These are phyloP conservation scores for Saturnispora hagleri DNA, from an alignment of 805 yeast genomes.

Conservation along the genomic window DNA sequence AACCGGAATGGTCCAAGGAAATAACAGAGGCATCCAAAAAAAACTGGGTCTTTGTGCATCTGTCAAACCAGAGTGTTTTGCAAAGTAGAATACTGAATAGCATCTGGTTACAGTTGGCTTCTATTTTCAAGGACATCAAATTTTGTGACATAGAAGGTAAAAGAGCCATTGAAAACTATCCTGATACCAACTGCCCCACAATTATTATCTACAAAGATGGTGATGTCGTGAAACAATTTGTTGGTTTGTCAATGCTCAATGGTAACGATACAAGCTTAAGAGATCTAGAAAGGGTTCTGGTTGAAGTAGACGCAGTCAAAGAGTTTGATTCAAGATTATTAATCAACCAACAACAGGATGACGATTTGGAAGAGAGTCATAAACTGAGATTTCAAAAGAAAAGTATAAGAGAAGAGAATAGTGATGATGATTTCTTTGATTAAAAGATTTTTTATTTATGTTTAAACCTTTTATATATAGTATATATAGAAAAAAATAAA, in stretches of 20 bases:
- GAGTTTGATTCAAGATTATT: slow-evolving; percentile 58
- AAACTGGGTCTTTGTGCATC: slow-evolving; percentile 64
- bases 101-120: slow-evolving; percentile 49
- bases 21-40: slow-evolving; percentile 73
- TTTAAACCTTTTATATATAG: neutral
- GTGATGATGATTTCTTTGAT: slow-evolving; percentile 38
- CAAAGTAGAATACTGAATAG: slow-evolving; percentile 67
- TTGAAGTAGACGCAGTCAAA: slow-evolving; percentile 55
- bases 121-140: slow-evolving; percentile 70
- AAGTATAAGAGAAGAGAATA: slow-evolving; percentile 36
- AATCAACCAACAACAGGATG: slow-evolving; percentile 49
- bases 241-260: slow-evolving; percentile 74
- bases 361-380: slow-evolving; percentile 44
- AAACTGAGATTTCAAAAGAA: slow-evolving; percentile 48
- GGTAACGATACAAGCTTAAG: slow-evolving; percentile 64
- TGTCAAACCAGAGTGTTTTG: slow-evolving; percentile 55
- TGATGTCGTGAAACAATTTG: slow-evolving; percentile 68
- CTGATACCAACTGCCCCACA: slow-evolving; percentile 87
- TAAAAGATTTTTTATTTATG: slow-evolving; percentile 14
- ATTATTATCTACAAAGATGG: slow-evolving; percentile 71
- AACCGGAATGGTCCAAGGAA: slow-evolving; percentile 81
- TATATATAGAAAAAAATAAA: neutral
- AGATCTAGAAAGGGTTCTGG: slow-evolving; percentile 70
- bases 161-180: slow-evolving; percentile 88
- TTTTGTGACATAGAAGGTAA: slow-evolving; percentile 87